A percentile compares a stretch with the other conserved stretches of the same genome.
phyloP scores from a whole-genome alignment of 768 basidiomycete genomes.

The Kockovaella imperatae region DNA sequence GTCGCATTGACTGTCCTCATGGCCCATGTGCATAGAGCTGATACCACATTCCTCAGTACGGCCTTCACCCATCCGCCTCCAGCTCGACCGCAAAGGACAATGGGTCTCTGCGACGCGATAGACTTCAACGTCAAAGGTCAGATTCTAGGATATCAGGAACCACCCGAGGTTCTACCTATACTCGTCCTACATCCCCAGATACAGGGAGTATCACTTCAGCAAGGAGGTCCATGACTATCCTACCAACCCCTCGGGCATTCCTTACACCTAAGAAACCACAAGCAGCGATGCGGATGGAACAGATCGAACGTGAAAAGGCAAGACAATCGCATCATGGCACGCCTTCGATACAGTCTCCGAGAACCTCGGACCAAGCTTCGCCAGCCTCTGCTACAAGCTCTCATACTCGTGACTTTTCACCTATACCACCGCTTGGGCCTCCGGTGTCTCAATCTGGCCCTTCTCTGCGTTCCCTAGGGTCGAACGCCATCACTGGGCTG shows the following conservation, averaged over 20 bases:
- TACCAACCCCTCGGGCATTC: conserved; percentile 25
- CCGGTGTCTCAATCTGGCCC: too few species aligned
- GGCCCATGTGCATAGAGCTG: not conserved
- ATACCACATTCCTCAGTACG: not conserved
- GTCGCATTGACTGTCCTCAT: conserved; percentile 1
- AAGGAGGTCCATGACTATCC: too few species aligned
- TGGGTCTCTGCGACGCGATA: not conserved
- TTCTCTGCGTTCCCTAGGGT: too few species aligned
- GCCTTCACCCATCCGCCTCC: not conserved
- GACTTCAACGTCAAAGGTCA: too few species aligned
- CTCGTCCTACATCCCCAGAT: conserved; percentile 6
- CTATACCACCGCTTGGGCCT: too few species aligned
- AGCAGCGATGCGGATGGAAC: conserved; percentile 22
- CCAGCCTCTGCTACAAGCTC: too few species aligned
- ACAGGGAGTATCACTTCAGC: conserved; percentile 2
- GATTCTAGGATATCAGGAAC: conserved; percentile 1
- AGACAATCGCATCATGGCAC: not conserved
- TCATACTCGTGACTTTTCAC: too few species aligned
- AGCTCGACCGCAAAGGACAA: not conserved
- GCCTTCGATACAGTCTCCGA: not conserved
- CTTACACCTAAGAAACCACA: conserved; percentile 28
- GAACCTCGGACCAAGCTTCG: not conserved
- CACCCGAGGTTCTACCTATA: not conserved
- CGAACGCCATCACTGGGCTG: too few species aligned
- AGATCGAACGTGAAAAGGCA: conserved; percentile 9